Evolutionary conservation across 2,329 filamentous ascomycete species (phyloP).

Genomic region (Fusarium avenaceum): DNA sequence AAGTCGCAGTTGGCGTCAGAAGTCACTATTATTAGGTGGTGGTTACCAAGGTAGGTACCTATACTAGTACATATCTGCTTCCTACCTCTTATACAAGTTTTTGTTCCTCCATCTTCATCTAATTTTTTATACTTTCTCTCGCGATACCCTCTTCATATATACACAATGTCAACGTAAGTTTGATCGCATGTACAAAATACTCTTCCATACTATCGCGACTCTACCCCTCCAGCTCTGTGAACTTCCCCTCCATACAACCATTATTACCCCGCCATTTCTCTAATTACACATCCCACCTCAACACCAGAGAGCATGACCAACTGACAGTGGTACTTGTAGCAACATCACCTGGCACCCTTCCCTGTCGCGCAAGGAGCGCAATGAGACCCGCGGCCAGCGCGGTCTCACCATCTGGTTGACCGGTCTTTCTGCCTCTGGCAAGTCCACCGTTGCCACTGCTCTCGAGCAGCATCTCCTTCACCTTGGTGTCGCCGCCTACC

Average conservation of each 20-base stretch:
- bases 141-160: slow-evolving; percentile 10
- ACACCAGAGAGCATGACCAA: slow-evolving; percentile 20
- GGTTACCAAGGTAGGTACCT: background rate
- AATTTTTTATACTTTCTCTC: background rate
- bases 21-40: slow-evolving; percentile 18
- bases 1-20: slow-evolving; percentile 16
- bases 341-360: slow-evolving; percentile 93
- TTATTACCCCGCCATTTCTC: slow-evolving; percentile 32
- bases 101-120: slow-evolving; percentile 12
- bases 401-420: slow-evolving; percentile 99
- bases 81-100: slow-evolving; percentile 5
- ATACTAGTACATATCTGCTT: background rate
- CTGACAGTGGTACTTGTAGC: slow-evolving; percentile 60
- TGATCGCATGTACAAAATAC: background rate
- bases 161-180: slow-evolving; percentile 55
- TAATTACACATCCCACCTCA: slow-evolving; percentile 20
- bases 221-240: slow-evolving; percentile 7
- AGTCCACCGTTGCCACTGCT: slow-evolving; percentile 96
- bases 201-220: slow-evolving; percentile 1
- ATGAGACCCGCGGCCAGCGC: slow-evolving; percentile 80
- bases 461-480: slow-evolving; percentile 97
- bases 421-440: slow-evolving; percentile 94
- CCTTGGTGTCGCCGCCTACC: slow-evolving; percentile 85
- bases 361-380: slow-evolving; percentile 83
- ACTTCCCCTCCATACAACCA: slow-evolving; percentile 19